Percentiles rank a stretch among this genome's conserved stretches.
Conservation (phyloP, 2,329 filamentous ascomycete genomes). For the Knufia petricola region DNA sequence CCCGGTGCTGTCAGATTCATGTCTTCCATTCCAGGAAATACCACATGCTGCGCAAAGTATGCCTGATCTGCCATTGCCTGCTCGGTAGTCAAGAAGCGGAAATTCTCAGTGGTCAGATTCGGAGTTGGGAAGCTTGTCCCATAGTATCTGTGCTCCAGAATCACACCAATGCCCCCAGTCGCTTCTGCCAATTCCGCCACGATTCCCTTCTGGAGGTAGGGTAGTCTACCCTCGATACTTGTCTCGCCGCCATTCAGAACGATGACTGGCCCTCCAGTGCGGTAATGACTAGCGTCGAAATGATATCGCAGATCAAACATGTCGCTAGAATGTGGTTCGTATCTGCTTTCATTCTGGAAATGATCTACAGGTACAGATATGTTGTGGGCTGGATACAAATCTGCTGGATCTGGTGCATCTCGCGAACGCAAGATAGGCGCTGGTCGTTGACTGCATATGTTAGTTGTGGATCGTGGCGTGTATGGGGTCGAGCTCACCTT, state of each 20-base stretch:
- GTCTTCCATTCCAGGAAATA: conserved; percentile 60
- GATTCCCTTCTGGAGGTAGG: conserved; percentile 69
- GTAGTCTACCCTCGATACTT: conserved; percentile 50
- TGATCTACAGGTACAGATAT: conserved; percentile 60
- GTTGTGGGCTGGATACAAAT: conserved; percentile 40
- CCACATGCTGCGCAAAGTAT: conserved; percentile 66
- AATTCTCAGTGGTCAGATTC: conserved; percentile 57
- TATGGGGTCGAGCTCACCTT: not conserved
- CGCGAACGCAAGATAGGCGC: conserved; percentile 7
- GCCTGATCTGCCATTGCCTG: conserved; percentile 72
- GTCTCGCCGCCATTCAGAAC: conserved; percentile 67
- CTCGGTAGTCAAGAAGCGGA: conserved; percentile 75
- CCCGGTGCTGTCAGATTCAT: conserved; percentile 54
- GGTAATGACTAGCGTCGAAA: conserved; percentile 70
- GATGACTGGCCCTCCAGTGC: conserved; percentile 69
- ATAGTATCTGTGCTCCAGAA: conserved; percentile 84
- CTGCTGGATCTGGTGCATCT: conserved; percentile 19
- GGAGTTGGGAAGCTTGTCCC: conserved; percentile 61
- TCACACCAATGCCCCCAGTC: conserved; percentile 64
- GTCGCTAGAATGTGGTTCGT: conserved; percentile 64
- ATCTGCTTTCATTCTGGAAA: conserved; percentile 69
- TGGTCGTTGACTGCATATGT: conserved; percentile 3
- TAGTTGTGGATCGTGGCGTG: not conserved
- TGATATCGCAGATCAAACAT: conserved; percentile 68
- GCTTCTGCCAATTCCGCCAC: conserved; percentile 59